These are phyloP conservation scores for Termitomyces sp. DNA, from an alignment of 768 basidiomycete species.

Conservation along the genomic window DNA sequence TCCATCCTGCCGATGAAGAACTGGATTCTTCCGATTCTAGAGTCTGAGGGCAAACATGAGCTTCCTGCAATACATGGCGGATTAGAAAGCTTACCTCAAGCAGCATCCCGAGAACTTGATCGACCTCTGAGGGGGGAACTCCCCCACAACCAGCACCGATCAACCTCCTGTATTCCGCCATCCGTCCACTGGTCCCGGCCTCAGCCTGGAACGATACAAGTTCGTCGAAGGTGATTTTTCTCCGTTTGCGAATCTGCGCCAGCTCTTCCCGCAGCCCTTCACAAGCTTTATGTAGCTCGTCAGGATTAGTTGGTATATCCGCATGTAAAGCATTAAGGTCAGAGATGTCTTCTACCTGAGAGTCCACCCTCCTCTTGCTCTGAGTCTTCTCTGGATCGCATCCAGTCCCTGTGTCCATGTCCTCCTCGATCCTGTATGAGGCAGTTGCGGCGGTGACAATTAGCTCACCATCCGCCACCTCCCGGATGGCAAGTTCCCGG, in stretches of 20 bases:
- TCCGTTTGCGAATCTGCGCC: slow-evolving; percentile 57
- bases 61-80: background rate
- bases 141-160: slow-evolving; percentile 92
- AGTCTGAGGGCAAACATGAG: slow-evolving; percentile 41
- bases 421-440: slow-evolving; percentile 45
- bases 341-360: slow-evolving; percentile 53
- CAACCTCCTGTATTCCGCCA: slow-evolving; percentile 84
- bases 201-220: slow-evolving; percentile 83
- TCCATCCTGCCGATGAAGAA: slow-evolving; percentile 51
- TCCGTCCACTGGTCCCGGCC: slow-evolving; percentile 84
- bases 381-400: slow-evolving; percentile 44
- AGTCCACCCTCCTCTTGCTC: slow-evolving; percentile 50
- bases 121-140: slow-evolving; percentile 82
- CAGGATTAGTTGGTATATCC: slow-evolving; percentile 55
- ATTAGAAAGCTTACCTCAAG: slow-evolving; percentile 58
- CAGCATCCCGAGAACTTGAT: slow-evolving; percentile 79
- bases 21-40: slow-evolving; percentile 81
- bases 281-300: slow-evolving; percentile 51
- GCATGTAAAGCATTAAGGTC: slow-evolving; percentile 61
- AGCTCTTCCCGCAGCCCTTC: slow-evolving; percentile 65
- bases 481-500: slow-evolving; percentile 68
- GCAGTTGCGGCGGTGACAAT: slow-evolving; percentile 41
- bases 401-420: slow-evolving; percentile 33
- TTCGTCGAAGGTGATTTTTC: slow-evolving; percentile 70
- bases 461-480: slow-evolving; percentile 56